Evolutionary conservation across 768 basidiomycete genomes (phyloP).

Genomic region (Hypholoma fasciculare): DNA sequence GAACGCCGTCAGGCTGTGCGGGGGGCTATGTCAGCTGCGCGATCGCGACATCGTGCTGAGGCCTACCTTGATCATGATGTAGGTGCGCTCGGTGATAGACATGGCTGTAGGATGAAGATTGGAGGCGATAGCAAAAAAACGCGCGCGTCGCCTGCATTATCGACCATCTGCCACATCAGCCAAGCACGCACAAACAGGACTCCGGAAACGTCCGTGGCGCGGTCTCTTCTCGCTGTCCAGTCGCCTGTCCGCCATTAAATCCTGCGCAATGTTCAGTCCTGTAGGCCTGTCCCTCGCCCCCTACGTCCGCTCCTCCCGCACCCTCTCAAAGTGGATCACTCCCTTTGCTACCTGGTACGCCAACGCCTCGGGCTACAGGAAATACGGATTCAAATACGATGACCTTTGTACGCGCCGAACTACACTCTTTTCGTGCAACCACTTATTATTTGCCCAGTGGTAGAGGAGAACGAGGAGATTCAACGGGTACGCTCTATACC

Average conservation of each 20-base stretch:
- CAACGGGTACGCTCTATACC: constrained; percentile 58
- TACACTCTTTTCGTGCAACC: constrained; percentile 9
- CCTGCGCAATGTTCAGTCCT: constrained; percentile 50
- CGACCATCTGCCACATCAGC: constrained; percentile 32
- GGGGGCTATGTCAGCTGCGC: constrained; percentile 12
- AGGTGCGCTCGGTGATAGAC: constrained; percentile 86
- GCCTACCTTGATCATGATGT: constrained; percentile 98
- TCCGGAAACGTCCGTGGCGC: constrained; percentile 39
- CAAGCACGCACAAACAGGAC: constrained; percentile 47
- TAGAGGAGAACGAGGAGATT: constrained; percentile 77
- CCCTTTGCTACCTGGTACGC: constrained; percentile 87
- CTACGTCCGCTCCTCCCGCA: constrained; percentile 66
- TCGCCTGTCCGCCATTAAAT: constrained; percentile 11
- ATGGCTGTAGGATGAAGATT: constrained; percentile 36
- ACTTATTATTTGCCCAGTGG: constrained; percentile 38
- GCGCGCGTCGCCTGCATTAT: constrained; percentile 25
- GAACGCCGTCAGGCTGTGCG: constrained; percentile 96
- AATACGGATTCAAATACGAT: constrained; percentile 90
- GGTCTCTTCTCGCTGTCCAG: constrained; percentile 1
- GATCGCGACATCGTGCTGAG: constrained; percentile 3
- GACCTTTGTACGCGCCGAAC: constrained; percentile 67
- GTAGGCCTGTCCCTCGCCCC: constrained; percentile 79
- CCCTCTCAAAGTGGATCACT: constrained; percentile 66
- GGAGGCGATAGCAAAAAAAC: constrained; percentile 26
- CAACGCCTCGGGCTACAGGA: constrained; percentile 77